A percentile compares a stretch with the other conserved stretches of the same genome.
These are phyloP conservation scores for Fusarium proliferatum DNA, from an alignment of 2,329 filamentous ascomycete species.

Conservation along the genomic window DNA sequence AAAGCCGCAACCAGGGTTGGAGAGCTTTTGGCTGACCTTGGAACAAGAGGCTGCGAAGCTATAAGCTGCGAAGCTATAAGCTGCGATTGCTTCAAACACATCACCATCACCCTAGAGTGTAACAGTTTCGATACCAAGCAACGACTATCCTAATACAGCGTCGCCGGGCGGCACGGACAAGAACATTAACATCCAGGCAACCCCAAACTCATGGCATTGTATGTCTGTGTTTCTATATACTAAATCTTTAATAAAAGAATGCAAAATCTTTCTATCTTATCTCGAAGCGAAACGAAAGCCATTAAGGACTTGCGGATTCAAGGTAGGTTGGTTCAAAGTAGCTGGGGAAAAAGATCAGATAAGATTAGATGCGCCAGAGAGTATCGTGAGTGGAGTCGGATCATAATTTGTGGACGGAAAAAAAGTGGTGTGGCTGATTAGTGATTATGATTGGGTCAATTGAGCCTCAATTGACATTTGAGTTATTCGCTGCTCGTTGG, in stretches of 20 bases:
- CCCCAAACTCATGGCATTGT: too few relatives aligned
- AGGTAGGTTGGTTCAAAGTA: not conserved
- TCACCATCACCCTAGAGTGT: too few relatives aligned
- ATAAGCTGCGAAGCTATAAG: too few relatives aligned
- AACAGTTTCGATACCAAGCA: too few relatives aligned
- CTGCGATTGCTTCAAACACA: too few relatives aligned
- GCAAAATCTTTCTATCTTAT: too few relatives aligned
- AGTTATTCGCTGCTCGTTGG: not conserved
- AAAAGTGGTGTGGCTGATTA: not conserved
- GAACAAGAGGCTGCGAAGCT: too few relatives aligned
- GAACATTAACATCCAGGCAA: rapidly evolving
- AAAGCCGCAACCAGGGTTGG: too few relatives aligned
- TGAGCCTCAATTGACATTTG: not conserved
- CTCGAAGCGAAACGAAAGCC: not conserved
- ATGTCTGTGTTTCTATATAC: not conserved
- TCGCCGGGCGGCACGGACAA: not conserved
- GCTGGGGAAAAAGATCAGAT: constrained; percentile 20
- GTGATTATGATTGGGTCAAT: not conserved
- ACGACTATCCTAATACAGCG: too few relatives aligned
- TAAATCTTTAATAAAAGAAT: too few relatives aligned
- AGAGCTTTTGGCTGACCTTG: too few relatives aligned
- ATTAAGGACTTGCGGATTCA: too few relatives aligned
- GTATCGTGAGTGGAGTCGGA: not conserved
- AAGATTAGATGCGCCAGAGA: constrained; percentile 15
- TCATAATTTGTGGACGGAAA: not conserved